These are phyloP conservation scores for Solanum hybrid DNA, from an alignment of 305 asterid genomes.

Conservation along the genomic window DNA sequence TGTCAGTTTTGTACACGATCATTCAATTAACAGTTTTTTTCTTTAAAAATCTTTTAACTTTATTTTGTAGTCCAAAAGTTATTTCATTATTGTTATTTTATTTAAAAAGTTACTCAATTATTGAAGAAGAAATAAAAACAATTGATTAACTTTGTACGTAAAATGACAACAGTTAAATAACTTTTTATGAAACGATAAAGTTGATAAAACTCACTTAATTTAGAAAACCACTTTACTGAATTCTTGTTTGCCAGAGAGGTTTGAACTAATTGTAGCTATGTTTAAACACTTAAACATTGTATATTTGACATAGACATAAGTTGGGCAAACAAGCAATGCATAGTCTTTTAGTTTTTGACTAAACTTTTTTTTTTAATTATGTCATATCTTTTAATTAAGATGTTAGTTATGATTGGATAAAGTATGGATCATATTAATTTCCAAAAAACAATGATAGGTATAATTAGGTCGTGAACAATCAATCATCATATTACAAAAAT, in stretches of 20 bases:
- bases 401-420: neutral
- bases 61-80: no score
- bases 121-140: no score
- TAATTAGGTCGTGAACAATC: neutral
- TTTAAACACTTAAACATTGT: neutral
- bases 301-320: neutral
- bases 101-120: no score
- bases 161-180: rapidly evolving
- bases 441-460: neutral
- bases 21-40: rapidly evolving
- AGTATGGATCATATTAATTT: neutral
- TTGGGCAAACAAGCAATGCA: neutral
- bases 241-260: neutral
- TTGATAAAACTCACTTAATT: neutral
- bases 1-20: neutral
- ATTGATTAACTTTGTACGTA: no score
- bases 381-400: neutral
- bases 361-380: neutral
- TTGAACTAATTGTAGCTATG: neutral
- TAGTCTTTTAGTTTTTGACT: no score
- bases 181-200: neutral
- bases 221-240: neutral
- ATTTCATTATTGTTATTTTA: no score
- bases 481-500: neutral
- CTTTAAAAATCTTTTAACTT: no score